Percentiles rank a stretch among this genome's conserved stretches.
These are phyloP conservation scores for Actinidia arguta DNA, from an alignment of 179 eudicot species.

Conservation along the genomic window DNA sequence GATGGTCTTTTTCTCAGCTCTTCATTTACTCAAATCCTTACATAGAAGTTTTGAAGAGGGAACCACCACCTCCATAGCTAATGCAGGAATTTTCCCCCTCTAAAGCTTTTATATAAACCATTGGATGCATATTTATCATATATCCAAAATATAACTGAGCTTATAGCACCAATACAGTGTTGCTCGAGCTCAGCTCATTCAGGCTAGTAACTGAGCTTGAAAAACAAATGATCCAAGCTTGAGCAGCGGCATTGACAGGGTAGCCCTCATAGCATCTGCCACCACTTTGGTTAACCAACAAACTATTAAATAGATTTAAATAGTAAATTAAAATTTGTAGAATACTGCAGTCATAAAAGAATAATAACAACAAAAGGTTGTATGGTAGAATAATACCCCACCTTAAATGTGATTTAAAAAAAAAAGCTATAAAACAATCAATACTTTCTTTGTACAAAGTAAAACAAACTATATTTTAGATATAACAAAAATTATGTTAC, in stretches of 20 bases:
- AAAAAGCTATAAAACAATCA: background rate
- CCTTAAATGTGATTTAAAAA: background rate
- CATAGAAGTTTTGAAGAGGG: constrained; percentile 21
- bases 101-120: constrained; percentile 8
- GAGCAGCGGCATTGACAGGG: constrained; percentile 16
- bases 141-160: constrained; percentile 16
- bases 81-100: constrained; percentile 18
- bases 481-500: background rate
- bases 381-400: background rate
- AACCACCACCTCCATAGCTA: constrained; percentile 3
- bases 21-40: constrained; percentile 20
- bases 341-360: background rate
- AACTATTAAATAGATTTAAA: background rate
- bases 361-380: background rate
- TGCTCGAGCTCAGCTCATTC: constrained; percentile 28
- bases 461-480: background rate
- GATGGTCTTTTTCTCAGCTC: constrained; percentile 14
- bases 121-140: background rate
- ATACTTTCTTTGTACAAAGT: background rate
- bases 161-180: constrained; percentile 9
- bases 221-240: constrained; percentile 15
- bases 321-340: background rate
- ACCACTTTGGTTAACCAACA: constrained; percentile 15
- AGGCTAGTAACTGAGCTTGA: constrained; percentile 24
- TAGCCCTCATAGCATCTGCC: constrained; percentile 12